phyloP scores from a whole-genome alignment of 2,329 filamentous ascomycete genomes.

The Chaetomiaceae sp. region DNA sequence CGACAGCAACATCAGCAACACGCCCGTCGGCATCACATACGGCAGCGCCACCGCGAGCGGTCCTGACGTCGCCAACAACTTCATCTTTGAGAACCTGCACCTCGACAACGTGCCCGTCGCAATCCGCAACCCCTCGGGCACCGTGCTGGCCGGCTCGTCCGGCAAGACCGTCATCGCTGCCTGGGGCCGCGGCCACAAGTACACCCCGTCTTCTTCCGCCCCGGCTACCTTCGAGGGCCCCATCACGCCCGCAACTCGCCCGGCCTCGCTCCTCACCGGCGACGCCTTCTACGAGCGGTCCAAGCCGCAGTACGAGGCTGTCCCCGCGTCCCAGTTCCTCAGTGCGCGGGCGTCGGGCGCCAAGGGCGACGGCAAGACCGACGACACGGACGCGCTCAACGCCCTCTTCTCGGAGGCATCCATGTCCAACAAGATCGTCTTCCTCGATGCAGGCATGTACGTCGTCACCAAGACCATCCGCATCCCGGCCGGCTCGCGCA shows the following conservation, averaged over 20 bases:
- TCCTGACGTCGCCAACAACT: conserved; percentile 36
- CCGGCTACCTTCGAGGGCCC: conserved; percentile 43
- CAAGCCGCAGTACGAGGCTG: conserved; percentile 68
- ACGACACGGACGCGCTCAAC: conserved; percentile 70
- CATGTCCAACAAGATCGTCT: conserved; percentile 50
- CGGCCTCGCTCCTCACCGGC: conserved; percentile 50
- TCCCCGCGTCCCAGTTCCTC: conserved; percentile 57
- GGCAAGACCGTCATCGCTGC: conserved; percentile 42
- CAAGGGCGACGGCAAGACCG: conserved; percentile 66
- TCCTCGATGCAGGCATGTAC: conserved; percentile 59
- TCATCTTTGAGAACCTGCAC: conserved; percentile 45
- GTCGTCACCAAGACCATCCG: conserved; percentile 51
- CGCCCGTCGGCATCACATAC: conserved; percentile 58
- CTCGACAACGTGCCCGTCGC: conserved; percentile 38
- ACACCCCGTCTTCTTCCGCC: conserved; percentile 37
- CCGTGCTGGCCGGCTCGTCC: conserved; percentile 52
- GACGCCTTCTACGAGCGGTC: conserved; percentile 63
- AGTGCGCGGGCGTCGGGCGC: conserved; percentile 64
- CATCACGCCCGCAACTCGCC: conserved; percentile 42
- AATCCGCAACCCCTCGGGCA: conserved; percentile 41
- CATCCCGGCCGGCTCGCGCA: conserved; percentile 45
- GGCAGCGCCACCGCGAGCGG: conserved; percentile 28
- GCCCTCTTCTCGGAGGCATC: conserved; percentile 54
- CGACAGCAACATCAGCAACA: conserved; percentile 66
- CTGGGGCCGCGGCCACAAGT: conserved; percentile 63